Conservation (phyloP, 306 rosid genomes). For the Luffa aegyptiaca region DNA sequence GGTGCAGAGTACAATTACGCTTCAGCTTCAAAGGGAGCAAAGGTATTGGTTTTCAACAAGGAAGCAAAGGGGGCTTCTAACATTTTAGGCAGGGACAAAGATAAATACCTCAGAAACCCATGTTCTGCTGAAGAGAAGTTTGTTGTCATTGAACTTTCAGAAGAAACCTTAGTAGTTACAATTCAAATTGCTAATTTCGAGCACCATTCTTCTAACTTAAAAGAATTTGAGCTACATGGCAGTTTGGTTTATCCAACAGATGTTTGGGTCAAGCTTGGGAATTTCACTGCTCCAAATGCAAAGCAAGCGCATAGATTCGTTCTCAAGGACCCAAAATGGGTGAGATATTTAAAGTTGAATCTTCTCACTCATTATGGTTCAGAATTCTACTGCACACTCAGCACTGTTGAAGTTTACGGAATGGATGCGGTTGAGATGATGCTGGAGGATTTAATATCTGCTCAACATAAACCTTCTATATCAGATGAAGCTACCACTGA, state of each 20-base stretch:
- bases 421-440: conserved; percentile 95
- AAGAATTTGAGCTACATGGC: conserved; percentile 67
- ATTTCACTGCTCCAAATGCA: conserved; percentile 72
- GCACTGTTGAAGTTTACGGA: conserved; percentile 67
- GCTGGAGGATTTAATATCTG: conserved; percentile 80
- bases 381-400: conserved; percentile 91
- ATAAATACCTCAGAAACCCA: conserved; percentile 88
- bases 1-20: conserved; percentile 90
- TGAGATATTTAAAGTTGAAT: conserved; percentile 81
- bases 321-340: conserved; percentile 89
- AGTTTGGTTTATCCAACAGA: conserved; percentile 83
- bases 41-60: conserved; percentile 85
- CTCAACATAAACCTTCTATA: conserved; percentile 30
- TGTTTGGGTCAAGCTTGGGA: conserved; percentile 73
- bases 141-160: conserved; percentile 82
- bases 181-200: conserved; percentile 84
- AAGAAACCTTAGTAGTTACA: conserved; percentile 86
- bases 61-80: conserved; percentile 97
- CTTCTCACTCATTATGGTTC: conserved; percentile 78
- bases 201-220: conserved; percentile 87
- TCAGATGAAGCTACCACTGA: conserved; percentile 42
- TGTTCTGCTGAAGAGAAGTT: conserved; percentile 84
- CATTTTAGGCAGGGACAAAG: conserved; percentile 72
- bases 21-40: conserved; percentile 96
- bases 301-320: conserved; percentile 64